Percentiles rank a stretch among this genome's conserved stretches.
Conservation (phyloP, 495 filamentous ascomycete genomes). For the Choiromyces venosus region DNA sequence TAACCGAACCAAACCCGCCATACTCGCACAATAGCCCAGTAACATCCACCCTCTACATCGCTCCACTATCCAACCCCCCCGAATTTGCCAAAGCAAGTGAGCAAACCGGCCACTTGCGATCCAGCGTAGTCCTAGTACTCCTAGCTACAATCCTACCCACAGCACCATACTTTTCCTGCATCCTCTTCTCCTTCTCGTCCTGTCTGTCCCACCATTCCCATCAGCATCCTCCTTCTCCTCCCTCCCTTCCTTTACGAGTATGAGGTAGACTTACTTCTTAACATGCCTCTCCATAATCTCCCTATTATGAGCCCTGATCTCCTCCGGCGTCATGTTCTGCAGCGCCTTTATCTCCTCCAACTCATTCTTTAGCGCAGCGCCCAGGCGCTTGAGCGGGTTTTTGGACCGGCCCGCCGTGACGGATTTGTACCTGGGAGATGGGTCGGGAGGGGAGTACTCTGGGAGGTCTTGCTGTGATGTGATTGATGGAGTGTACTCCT, state of each 20-base stretch:
- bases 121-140: constrained; percentile 8
- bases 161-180: constrained; percentile 14
- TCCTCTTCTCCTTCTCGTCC: constrained; percentile 13
- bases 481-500: neutral
- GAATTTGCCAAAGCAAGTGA: neutral
- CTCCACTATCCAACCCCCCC: neutral
- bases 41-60: neutral
- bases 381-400: constrained; percentile 16
- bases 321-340: constrained; percentile 11
- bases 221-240: neutral
- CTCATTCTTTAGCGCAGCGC: constrained; percentile 11
- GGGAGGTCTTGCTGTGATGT: neutral
- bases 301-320: constrained; percentile 7
- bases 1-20: neutral
- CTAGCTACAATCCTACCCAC: constrained; percentile 14
- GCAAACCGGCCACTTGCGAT: neutral
- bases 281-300: constrained; percentile 7
- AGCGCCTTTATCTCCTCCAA: constrained; percentile 11
- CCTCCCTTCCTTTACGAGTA: neutral
- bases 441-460: neutral
- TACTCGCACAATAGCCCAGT: no score
- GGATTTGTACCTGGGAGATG: neutral
- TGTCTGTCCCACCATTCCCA: constrained; percentile 1
- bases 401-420: neutral
- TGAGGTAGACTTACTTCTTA: constrained; percentile 1